Evolutionary conservation across 1,139 yeast species (phyloP), one percentile per base, ranked within the genome.

Genomic region (Kodamaea alishanica): DNA sequence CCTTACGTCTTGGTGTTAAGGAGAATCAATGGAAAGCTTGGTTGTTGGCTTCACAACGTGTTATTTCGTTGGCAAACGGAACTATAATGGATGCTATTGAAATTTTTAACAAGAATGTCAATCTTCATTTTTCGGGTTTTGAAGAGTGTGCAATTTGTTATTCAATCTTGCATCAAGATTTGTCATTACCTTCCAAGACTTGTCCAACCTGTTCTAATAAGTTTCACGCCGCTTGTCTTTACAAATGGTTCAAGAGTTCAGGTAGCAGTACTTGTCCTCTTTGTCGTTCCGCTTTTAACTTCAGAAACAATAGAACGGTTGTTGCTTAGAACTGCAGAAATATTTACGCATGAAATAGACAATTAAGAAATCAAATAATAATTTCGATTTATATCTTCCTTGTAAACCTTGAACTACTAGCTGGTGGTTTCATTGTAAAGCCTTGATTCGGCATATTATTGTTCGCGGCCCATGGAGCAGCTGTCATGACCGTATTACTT

Each of bases 101-200:
- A 48, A 72, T 87, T 34, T 87, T 90, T 60, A 82, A 85, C 57
- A 80, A 77, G 51, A 89, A 89, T 55, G 92, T 88, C 31, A 75
- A 79, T 35, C 69, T 86, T 44, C 95, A 90, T 56, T 90, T 90
- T 57, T 81, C 85, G 8, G 97, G 97, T 0, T 89, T 88, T 50
- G 96, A 88, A 51, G 97, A 92, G 46, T 92, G 99, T 72, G 95
- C 97, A 5, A 89, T 92, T 55, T 92, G 99, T 61, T 92, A 90
- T 58, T 83, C 95, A 4, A 84, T 90, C 47, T 69, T 89, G 47
- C 96, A 90, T 55, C 92, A 86, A 50, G 97, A 90, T 55, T 85
- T 86, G 54, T 84, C 96, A 4, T 73, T 92, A 44, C 98, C 99
- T 5, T 79, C 88, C 28, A 90, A 89, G 63, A 76, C 75, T 5